A percentile compares a stretch with the other conserved stretches of the same genome.
phyloP scores from a whole-genome alignment of 371 early-diverging fungal genomes.

The Lichtheimia ramosa region DNA sequence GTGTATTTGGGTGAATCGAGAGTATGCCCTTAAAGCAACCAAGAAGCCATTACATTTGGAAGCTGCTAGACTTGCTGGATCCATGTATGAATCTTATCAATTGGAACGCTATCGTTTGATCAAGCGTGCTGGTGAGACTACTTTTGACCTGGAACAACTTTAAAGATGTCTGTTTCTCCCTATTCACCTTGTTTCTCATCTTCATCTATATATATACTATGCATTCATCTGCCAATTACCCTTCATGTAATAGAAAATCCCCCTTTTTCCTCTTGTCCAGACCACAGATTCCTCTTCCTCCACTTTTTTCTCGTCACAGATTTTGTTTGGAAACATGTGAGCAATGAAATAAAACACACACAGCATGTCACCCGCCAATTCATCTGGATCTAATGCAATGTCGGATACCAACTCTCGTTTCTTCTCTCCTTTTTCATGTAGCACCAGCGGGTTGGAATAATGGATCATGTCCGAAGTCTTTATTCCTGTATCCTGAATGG shows the following conservation, averaged over 20 bases:
- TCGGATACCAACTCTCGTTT: no score
- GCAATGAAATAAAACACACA: no score
- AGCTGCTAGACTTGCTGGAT: conserved; percentile 31
- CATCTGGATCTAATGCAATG: no score
- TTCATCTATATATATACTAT: background rate
- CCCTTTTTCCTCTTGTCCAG: background rate
- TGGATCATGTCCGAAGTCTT: no score
- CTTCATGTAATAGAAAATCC: background rate
- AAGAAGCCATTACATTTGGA: conserved; percentile 36
- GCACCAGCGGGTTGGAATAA: no score
- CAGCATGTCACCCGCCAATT: no score
- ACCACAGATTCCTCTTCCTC: no score
- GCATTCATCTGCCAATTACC: background rate
- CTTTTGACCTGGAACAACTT: conserved; percentile 23
- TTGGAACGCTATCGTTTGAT: conserved; percentile 42
- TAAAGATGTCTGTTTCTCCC: background rate
- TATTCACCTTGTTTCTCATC: no score
- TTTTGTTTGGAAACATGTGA: no score
- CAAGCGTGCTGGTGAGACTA: conserved; percentile 30
- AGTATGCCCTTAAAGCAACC: conserved; percentile 44
- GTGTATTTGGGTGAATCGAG: conserved; percentile 50
- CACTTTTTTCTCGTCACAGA: background rate
- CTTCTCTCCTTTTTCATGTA: no score
- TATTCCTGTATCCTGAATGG: no score
- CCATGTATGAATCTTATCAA: conserved; percentile 48